Evolutionary conservation across 805 yeast species (phyloP).

Genomic region (Kluyveromyces nonfermentans): DNA sequence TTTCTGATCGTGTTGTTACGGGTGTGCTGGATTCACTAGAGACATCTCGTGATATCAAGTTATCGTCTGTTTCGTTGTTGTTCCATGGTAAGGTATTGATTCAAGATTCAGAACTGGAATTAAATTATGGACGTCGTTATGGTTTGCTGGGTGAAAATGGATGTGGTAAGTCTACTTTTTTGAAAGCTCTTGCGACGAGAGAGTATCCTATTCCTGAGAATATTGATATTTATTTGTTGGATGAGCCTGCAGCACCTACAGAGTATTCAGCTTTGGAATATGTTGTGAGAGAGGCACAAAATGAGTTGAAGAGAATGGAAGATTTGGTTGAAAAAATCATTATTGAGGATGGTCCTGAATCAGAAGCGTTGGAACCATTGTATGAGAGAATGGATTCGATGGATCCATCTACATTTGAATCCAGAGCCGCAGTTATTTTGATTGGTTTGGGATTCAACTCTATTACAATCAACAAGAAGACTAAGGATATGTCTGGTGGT

Average conservation of each 20-base stretch:
- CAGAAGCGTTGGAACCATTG: slow-evolving; percentile 70
- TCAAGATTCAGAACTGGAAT: slow-evolving; percentile 85
- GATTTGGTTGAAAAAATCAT: slow-evolving; percentile 82
- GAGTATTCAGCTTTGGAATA: slow-evolving; percentile 89
- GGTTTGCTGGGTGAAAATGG: slow-evolving; percentile 98
- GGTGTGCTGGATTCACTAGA: slow-evolving; percentile 87
- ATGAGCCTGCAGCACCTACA: slow-evolving; percentile 96
- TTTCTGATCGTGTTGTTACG: slow-evolving; percentile 94
- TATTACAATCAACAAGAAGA: slow-evolving; percentile 79
- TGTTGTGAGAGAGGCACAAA: slow-evolving; percentile 94
- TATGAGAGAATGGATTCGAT: slow-evolving; percentile 92
- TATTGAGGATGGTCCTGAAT: slow-evolving; percentile 90
- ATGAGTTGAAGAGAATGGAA: slow-evolving; percentile 83
- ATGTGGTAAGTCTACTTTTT: slow-evolving; percentile 94
- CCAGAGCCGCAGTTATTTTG: slow-evolving; percentile 90
- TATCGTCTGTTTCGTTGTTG: slow-evolving; percentile 79
- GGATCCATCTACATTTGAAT: slow-evolving; percentile 94
- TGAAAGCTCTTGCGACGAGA: slow-evolving; percentile 89
- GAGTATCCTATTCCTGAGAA: slow-evolving; percentile 92
- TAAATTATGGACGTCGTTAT: slow-evolving; percentile 95
- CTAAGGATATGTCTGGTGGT: slow-evolving; percentile 99
- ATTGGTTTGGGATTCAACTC: slow-evolving; percentile 96
- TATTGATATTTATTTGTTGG: slow-evolving; percentile 85
- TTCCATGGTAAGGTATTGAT: slow-evolving; percentile 97
- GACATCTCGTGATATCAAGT: slow-evolving; percentile 89